phyloP scores from a whole-genome alignment of 371 early-diverging fungal species.

The Batkoa obscura region DNA sequence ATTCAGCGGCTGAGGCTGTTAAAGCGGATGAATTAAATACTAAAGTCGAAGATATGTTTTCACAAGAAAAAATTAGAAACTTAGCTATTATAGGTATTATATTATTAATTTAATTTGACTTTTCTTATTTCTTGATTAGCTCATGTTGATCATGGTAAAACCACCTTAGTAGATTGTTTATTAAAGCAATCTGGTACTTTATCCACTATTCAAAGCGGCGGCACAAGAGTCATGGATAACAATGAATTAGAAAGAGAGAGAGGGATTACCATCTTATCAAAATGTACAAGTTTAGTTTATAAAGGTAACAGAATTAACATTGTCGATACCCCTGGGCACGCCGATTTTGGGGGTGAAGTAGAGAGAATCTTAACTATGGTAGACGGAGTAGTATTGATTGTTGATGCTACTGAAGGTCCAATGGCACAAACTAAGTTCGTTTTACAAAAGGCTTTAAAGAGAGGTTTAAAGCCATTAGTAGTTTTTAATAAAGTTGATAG shows the following conservation, averaged over 20 bases:
- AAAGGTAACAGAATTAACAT: constrained; percentile 43
- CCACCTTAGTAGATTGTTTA: constrained; percentile 95
- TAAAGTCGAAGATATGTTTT: neutral
- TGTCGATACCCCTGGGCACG: constrained; percentile 67
- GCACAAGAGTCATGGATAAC: constrained; percentile 60
- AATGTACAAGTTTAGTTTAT: constrained; percentile 44
- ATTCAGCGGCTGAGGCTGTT: too few species aligned
- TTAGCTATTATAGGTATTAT: neutral
- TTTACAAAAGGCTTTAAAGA: constrained; percentile 43
- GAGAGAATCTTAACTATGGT: constrained; percentile 68
- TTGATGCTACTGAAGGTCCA: constrained; percentile 65
- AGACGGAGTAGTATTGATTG: constrained; percentile 58
- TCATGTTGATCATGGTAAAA: constrained; percentile 98
- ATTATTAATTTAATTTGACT: neutral
- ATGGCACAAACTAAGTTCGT: constrained; percentile 76
- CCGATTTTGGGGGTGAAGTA: constrained; percentile 69
- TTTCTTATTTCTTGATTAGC: constrained; percentile 26
- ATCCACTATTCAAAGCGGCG: constrained; percentile 1
- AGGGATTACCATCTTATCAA: constrained; percentile 68
- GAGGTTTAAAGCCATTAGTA: constrained; percentile 43
- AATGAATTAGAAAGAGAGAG: constrained; percentile 59
- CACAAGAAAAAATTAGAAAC: neutral
- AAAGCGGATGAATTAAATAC: too few species aligned
- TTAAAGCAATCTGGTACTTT: constrained; percentile 39
- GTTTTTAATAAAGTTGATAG: constrained; percentile 66